phyloP scores from a whole-genome alignment of 257 asterid species.

The Solanum lignicaule region DNA sequence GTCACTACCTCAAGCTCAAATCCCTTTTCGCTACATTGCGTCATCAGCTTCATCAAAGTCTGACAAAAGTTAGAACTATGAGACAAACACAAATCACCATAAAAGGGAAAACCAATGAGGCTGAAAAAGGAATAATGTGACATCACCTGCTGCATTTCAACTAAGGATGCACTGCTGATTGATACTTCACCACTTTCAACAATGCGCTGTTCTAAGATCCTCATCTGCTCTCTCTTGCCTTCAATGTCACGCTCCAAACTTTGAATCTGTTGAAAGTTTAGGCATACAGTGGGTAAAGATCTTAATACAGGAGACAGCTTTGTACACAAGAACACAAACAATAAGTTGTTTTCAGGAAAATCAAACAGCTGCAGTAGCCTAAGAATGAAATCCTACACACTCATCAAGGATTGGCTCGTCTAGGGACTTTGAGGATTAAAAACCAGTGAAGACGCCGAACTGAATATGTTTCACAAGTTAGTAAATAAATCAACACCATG shows the following conservation, averaged over 20 bases:
- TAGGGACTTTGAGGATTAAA: neutral
- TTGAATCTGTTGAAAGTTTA: constrained; percentile 42
- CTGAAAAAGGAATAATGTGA: neutral
- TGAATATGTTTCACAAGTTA: neutral
- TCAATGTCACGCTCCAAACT: constrained; percentile 79
- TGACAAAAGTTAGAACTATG: constrained; percentile 14
- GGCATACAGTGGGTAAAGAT: neutral
- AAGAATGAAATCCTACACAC: neutral
- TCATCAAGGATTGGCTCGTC: neutral
- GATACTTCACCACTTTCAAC: constrained; percentile 84
- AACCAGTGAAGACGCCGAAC: neutral
- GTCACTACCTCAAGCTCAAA: constrained; percentile 87
- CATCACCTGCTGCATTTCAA: constrained; percentile 91
- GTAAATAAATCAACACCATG: neutral
- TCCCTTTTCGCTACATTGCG: constrained; percentile 76
- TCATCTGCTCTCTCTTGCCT: constrained; percentile 79
- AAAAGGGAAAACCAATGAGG: neutral
- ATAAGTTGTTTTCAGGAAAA: neutral
- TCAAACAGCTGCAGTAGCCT: neutral
- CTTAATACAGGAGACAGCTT: neutral
- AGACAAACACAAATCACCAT: neutral
- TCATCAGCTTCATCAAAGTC: constrained; percentile 68
- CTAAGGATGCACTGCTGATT: constrained; percentile 62
- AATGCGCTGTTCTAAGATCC: constrained; percentile 68
- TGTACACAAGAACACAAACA: neutral